Base-by-base conservation (phyloP, 2,329 filamentous ascomycete species). In the Xylariaceae sp. region DNA sequence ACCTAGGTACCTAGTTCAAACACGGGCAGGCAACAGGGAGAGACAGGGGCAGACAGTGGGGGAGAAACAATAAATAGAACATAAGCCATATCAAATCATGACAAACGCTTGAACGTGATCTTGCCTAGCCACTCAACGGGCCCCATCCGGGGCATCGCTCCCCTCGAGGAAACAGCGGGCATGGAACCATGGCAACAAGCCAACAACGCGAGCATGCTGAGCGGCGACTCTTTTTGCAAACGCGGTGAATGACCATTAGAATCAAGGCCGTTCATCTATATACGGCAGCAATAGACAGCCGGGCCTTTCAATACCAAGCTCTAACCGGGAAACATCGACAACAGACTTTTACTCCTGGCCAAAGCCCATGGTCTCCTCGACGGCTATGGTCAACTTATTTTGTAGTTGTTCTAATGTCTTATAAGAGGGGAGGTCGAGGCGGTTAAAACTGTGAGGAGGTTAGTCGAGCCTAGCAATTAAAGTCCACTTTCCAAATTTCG, bases 281-380 rank as follows among this genome's bases (percentile, higher is more conserved):
- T 63, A 66, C 57, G 59, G 52, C 37, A 47, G n/a, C n/a, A n/a
- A n/a, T n/a, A n/a, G n/a, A n/a, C n/a, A n/a, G 45, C 26, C 13
- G 39, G 37, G 36, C 15, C 32, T 18, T n/a, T 41, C 29, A 10
- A 19, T 46, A 26, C 39, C 21, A 32, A 42, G 49, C 51, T 37
- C 32, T 51, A 53, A 50, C 49, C 42, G 51, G 43, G 32, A 53
- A 51, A 56, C 47, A 54, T 29, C 50, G 5, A 26, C 4, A 51
- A 49, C 16, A 60, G 57, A 43, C 56, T 60, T 64, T 56, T 90
- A 99, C 77, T 99, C 94, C 76, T 99, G 94, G 61, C 94, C 94
- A 70, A 99, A 99, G 58, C 94, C 94, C 78, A 99, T 92, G 0
- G 94, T 99, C 77, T 99, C 94, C 75, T 99, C 94, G 51, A 99